Evolutionary conservation across 768 basidiomycete genomes (phyloP).

Genomic region (Suillus clintonianus): DNA sequence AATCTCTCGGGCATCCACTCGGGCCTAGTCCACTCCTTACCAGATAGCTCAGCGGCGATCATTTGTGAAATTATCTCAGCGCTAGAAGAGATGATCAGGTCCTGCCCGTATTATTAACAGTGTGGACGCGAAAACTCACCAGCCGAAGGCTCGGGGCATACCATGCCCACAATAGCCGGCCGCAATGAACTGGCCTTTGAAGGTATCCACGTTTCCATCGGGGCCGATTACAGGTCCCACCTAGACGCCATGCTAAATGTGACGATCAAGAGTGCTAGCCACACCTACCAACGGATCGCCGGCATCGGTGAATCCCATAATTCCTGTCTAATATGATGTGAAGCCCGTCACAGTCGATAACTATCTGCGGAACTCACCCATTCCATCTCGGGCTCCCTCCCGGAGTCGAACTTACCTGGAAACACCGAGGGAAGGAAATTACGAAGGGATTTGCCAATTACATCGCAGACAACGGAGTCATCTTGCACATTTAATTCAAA

Average conservation of each 20-base stretch:
- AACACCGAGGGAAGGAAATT: slow-evolving; percentile 61
- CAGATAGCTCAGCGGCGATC: slow-evolving; percentile 49
- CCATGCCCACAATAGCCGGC: slow-evolving; percentile 80
- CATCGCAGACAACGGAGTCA: slow-evolving; percentile 53
- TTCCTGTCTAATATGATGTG: slow-evolving; percentile 58
- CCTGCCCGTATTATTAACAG: neutral
- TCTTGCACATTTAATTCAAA: slow-evolving; percentile 58
- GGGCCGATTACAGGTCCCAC: slow-evolving; percentile 47
- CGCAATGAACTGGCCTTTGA: slow-evolving; percentile 63
- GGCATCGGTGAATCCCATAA: slow-evolving; percentile 71
- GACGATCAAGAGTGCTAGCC: neutral
- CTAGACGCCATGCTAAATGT: slow-evolving; percentile 32
- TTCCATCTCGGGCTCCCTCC: slow-evolving; percentile 78
- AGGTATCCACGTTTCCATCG: too few species aligned
- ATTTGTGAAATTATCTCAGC: slow-evolving; percentile 66
- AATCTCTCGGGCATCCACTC: slow-evolving; percentile 64
- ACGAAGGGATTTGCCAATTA: slow-evolving; percentile 50
- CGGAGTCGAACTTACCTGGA: slow-evolving; percentile 57
- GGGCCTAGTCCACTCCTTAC: slow-evolving; percentile 50
- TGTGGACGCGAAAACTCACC: slow-evolving; percentile 34
- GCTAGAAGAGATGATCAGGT: slow-evolving; percentile 31
- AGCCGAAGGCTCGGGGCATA: slow-evolving; percentile 75
- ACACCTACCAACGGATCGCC: slow-evolving; percentile 68
- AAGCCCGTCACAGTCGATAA: too few species aligned
- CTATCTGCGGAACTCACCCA: slow-evolving; percentile 55